Conservation (phyloP, 164 flowering plant genomes). For the Sedum album region DNA sequence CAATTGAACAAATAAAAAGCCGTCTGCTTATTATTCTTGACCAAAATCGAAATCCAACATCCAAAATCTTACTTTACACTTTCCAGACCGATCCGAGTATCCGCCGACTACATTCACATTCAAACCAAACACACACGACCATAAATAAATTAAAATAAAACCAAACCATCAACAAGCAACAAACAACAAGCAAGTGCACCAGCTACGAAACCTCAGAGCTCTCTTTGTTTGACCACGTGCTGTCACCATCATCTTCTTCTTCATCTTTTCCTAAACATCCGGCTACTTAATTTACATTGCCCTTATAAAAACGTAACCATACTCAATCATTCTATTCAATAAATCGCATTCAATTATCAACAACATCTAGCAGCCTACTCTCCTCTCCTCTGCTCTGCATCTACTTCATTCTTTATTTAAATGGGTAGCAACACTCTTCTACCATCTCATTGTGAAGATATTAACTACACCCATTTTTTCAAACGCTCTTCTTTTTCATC, state of each 20-base stretch:
- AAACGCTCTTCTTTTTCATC: not conserved
- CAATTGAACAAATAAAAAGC: not conserved
- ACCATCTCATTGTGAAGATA: not conserved
- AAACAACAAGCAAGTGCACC: too few species aligned
- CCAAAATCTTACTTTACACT: not conserved
- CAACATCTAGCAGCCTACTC: too few species aligned
- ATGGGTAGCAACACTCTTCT: not conserved
- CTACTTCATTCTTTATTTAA: not conserved
- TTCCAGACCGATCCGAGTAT: not conserved
- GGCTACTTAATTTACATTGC: too few species aligned
- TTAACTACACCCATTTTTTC: not conserved
- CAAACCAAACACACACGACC: not conserved
- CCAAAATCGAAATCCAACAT: not conserved
- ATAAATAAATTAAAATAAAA: not conserved
- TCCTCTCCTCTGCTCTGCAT: not conserved
- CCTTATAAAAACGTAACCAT: not conserved
- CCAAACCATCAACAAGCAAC: not conserved
- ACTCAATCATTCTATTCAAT: not conserved
- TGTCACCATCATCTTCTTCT: not conserved
- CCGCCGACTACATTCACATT: not conserved
- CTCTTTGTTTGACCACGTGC: constrained; percentile 2
- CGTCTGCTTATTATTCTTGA: not conserved
- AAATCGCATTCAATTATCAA: not conserved
- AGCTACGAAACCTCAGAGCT: not conserved
- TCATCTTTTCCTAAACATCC: too few species aligned